Evolutionary conservation across 2,329 filamentous ascomycete genomes (phyloP), one percentile per base, ranked within the genome.

Genomic region (Ophiocordyceps camponoti-rufipedis): DNA sequence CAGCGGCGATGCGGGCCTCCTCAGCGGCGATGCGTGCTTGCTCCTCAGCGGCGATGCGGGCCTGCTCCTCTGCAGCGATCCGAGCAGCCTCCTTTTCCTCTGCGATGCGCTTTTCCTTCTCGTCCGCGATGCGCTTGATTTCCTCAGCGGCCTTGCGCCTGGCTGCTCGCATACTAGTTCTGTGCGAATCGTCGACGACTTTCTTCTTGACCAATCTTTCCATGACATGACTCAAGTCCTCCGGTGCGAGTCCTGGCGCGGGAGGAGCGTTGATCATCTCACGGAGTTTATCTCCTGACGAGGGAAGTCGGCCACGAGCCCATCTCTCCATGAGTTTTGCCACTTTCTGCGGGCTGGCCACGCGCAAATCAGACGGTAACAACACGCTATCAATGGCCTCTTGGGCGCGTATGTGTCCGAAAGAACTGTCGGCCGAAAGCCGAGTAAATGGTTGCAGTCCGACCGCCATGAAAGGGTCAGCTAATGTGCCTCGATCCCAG

Each of bases 91-190:
- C 23, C 23, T 23, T 23, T 5, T 23, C 23, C 23, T 23, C 23
- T 23, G 23, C 23, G 5, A 23, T 23, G 28, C 40, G 40, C 11
- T 42, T 45, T 7, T 28, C 49, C 45, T 28, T 51, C 50, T 52
- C 50, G 46, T 60, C 56, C 2, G 51, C 57, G 29, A 46, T 52
- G 23, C 48, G 48, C n/a, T 54, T 50, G 10, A 53, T 53, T 44
- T 57, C 55, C 51, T 56, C 52, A 28, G 51, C 54, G 41, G 45
- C 54, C 16, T 52, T 55, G 16, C 28, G 33, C 14, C 33, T 38
- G 14, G 33, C 44, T 19, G 54, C 56, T 31, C 54, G 54, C 19
- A 48, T 50, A 23, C 52, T 54, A 40, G 45, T 53, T 16, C 55
- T 23, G 14, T 46, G 18, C 13, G 9, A 28, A 28, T 18, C 28